phyloP scores from a whole-genome alignment of 2,329 filamentous ascomycete genomes.

The Colletotrichum sansevieriae region DNA sequence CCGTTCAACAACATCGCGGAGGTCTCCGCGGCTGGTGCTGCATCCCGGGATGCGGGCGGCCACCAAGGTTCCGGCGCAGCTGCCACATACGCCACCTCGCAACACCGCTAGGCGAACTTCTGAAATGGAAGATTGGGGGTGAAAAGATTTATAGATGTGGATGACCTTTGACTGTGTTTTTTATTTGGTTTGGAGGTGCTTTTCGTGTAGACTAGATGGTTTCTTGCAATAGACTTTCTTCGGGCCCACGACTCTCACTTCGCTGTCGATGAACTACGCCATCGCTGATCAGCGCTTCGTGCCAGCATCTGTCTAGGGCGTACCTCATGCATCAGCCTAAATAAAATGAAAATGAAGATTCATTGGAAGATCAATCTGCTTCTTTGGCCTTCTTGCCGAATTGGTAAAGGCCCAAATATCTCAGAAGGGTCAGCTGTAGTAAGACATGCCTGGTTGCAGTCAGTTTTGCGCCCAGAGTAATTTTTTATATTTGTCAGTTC shows the following conservation, averaged over 20 bases:
- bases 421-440: too few species aligned
- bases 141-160: too few species aligned
- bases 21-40: constrained; percentile 29
- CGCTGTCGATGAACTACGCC: background rate
- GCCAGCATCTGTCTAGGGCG: background rate
- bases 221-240: constrained; percentile 2
- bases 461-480: too few species aligned
- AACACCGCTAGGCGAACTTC: background rate
- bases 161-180: background rate
- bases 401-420: background rate
- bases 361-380: background rate
- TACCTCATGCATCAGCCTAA: background rate
- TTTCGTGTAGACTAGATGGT: constrained; percentile 1
- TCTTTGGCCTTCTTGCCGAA: background rate
- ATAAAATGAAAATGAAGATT: too few species aligned
- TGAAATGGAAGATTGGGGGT: background rate
- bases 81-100: constrained; percentile 32
- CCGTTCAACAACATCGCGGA: constrained; percentile 38
- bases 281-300: background rate
- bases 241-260: background rate
- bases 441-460: too few species aligned
- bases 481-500: too few species aligned
- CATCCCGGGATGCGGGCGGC: constrained; percentile 1
- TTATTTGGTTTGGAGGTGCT: background rate
- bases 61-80: constrained; percentile 26